Percentiles rank a stretch among this genome's conserved stretches.
Evolutionary conservation across 2,329 filamentous ascomycete genomes (phyloP).

Genomic region (Hirsutella thompsonii): DNA sequence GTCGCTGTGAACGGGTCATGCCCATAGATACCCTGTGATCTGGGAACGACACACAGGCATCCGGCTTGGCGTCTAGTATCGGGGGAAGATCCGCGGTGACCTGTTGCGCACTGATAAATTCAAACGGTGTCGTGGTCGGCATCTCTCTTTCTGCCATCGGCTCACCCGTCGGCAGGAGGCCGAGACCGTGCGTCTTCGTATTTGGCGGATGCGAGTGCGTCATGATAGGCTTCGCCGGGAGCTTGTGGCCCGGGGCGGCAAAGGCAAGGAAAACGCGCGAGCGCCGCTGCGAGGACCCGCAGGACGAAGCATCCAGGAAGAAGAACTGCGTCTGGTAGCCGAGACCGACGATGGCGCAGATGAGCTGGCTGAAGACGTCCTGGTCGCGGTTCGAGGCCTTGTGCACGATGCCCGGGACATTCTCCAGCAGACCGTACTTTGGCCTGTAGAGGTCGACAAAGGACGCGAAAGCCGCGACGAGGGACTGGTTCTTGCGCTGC

Average conservation of each 20-base stretch:
- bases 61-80: conserved; percentile 47
- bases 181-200: conserved; percentile 28
- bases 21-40: conserved; percentile 48
- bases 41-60: conserved; percentile 50
- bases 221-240: conserved; percentile 40
- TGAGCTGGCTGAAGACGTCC: conserved; percentile 60
- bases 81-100: conserved; percentile 46
- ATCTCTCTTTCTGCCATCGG: conserved; percentile 39
- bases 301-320: conserved; percentile 55
- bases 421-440: conserved; percentile 64
- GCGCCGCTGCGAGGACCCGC: conserved; percentile 53
- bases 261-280: conserved; percentile 59
- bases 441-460: conserved; percentile 65
- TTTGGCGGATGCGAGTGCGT: conserved; percentile 48
- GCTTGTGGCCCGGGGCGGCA: conserved; percentile 49
- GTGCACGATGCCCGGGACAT: conserved; percentile 55
- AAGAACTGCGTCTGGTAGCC: conserved; percentile 65
- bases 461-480: conserved; percentile 64
- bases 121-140: conserved; percentile 41
- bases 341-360: conserved; percentile 60
- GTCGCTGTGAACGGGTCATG: conserved; percentile 23
- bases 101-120: conserved; percentile 37
- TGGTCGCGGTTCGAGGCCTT: conserved; percentile 30
- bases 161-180: conserved; percentile 45
- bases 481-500: conserved; percentile 59